phyloP scores from a whole-genome alignment of 2,329 filamentous ascomycete species.

The Colletotrichum graminicola region DNA sequence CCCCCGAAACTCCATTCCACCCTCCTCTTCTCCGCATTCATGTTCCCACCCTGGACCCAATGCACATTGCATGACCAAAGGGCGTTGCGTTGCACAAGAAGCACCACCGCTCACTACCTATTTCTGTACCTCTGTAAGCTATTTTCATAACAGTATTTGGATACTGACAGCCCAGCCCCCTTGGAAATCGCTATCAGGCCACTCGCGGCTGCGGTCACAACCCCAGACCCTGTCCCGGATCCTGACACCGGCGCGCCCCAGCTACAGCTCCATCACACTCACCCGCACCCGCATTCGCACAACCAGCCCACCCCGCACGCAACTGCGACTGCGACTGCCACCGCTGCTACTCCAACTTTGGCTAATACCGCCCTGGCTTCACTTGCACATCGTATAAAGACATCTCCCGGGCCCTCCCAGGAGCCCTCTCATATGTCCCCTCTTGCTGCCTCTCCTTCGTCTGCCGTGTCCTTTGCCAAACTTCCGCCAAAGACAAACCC shows the following conservation, averaged over 20 bases:
- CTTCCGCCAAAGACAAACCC: slow-evolving; percentile 27
- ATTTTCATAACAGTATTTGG: slow-evolving; percentile 29
- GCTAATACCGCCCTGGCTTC: slow-evolving; percentile 31
- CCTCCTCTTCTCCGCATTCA: background rate
- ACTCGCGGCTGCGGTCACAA: slow-evolving; percentile 37
- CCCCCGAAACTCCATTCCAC: slow-evolving; percentile 14
- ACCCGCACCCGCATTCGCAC: slow-evolving; percentile 23
- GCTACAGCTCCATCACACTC: slow-evolving; percentile 8
- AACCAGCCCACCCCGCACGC: slow-evolving; percentile 40
- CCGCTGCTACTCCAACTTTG: slow-evolving; percentile 42
- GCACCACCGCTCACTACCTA: background rate
- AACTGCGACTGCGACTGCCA: slow-evolving; percentile 26
- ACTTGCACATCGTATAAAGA: slow-evolving; percentile 33
- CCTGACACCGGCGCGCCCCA: slow-evolving; percentile 33
- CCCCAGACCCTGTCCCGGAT: slow-evolving; percentile 27
- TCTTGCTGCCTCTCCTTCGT: slow-evolving; percentile 8
- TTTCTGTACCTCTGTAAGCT: background rate
- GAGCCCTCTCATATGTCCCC: slow-evolving; percentile 22
- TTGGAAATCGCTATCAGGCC: slow-evolving; percentile 37
- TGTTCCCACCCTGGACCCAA: slow-evolving; percentile 13
- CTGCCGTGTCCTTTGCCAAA: slow-evolving; percentile 30
- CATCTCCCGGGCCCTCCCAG: slow-evolving; percentile 3
- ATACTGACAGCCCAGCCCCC: slow-evolving; percentile 40
- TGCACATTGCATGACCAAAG: slow-evolving; percentile 26
- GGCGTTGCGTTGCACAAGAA: slow-evolving; percentile 24